A percentile compares a stretch with the other conserved stretches of the same genome.
phyloP scores from a whole-genome alignment of 2,329 filamentous ascomycete genomes.

The Aureobasidium sp. region DNA sequence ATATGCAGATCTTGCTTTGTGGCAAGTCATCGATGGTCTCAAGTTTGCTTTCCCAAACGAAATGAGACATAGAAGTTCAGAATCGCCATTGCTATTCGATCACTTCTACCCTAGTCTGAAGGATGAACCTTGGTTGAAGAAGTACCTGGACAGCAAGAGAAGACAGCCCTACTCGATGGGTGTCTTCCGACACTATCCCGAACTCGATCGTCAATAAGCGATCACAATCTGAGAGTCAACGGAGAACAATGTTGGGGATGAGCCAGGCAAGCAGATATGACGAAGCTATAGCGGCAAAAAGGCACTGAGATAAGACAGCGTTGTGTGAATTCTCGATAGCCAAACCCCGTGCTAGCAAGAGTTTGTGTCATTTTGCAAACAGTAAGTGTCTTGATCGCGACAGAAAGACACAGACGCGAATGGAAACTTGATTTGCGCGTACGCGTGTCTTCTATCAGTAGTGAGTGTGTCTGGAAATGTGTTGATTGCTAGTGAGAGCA shows the following conservation, averaged over 20 bases:
- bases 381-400: too few relatives aligned
- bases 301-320: too few relatives aligned
- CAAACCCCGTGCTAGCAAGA: neutral
- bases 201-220: conserved; percentile 50
- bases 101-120: conserved; percentile 56
- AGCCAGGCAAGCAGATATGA: neutral
- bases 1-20: conserved; percentile 66
- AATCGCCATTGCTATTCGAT: conserved; percentile 54
- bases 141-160: conserved; percentile 58
- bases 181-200: conserved; percentile 64
- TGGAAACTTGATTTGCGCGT: too few relatives aligned
- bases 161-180: conserved; percentile 54
- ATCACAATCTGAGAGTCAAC: neutral
- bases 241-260: neutral
- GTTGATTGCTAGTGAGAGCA: neutral
- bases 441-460: too few relatives aligned
- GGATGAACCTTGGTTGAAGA: conserved; percentile 54
- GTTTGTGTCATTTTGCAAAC: neutral
- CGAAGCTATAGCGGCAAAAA: neutral
- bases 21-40: conserved; percentile 52
- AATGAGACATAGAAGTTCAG: conserved; percentile 44
- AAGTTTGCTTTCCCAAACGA: conserved; percentile 64
- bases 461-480: neutral
- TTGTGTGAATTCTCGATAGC: too few relatives aligned
- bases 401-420: too few relatives aligned